Evolutionary conservation across 2,329 filamentous ascomycete species (phyloP).

Genomic region (Neofusicoccum ribis): DNA sequence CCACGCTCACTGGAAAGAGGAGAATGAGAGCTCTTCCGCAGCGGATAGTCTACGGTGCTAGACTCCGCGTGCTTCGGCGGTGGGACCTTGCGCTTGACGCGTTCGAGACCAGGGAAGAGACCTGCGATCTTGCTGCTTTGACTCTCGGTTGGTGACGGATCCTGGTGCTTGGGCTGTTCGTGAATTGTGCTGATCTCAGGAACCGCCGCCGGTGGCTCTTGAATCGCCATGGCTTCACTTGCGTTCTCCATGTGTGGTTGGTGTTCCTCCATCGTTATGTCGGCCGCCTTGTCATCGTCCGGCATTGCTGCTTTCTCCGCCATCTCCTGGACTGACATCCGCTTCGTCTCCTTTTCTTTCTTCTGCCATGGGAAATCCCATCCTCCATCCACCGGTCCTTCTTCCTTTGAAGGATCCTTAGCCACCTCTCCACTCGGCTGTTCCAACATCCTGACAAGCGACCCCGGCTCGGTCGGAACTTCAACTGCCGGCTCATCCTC

Average conservation of each 20-base stretch:
- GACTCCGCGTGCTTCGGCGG: constrained; percentile 32
- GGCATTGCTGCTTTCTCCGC: not conserved
- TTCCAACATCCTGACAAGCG: not conserved
- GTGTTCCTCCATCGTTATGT: not conserved
- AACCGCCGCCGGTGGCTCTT: not conserved
- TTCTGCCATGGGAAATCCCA: constrained; percentile 4
- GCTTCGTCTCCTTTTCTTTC: not conserved
- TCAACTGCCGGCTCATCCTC: not conserved
- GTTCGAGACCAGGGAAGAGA: constrained; percentile 24
- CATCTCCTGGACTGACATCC: constrained; percentile 4
- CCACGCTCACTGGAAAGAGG: not conserved
- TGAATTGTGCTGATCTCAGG: not conserved
- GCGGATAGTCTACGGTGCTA: constrained; percentile 5
- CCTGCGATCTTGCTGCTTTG: constrained; percentile 19
- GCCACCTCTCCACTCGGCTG: not conserved
- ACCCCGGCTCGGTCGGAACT: not conserved
- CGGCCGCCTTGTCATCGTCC: not conserved
- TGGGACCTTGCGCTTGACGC: constrained; percentile 36
- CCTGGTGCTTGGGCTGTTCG: not conserved
- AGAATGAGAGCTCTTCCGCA: constrained; percentile 27
- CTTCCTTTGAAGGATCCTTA: not conserved
- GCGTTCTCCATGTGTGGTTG: not conserved
- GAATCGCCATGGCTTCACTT: not conserved
- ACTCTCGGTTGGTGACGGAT: not conserved
- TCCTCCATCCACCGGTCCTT: not conserved